A percentile compares a stretch with the other conserved stretches of the same genome.
phyloP scores from a whole-genome alignment of 495 filamentous ascomycete genomes.

The Filosporella fistucella region DNA sequence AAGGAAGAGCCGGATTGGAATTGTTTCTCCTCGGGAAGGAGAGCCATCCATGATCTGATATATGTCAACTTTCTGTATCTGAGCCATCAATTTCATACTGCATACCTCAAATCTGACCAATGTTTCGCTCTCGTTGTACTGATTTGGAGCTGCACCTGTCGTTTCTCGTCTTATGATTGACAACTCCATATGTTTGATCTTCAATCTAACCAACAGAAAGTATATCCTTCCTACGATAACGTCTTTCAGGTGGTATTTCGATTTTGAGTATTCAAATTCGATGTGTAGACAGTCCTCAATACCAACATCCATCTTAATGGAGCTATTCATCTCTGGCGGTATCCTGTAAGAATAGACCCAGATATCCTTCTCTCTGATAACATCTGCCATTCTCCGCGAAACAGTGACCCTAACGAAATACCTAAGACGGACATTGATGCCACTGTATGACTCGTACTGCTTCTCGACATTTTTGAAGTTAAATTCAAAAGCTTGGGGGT shows the following conservation, averaged over 20 bases:
- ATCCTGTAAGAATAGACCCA: conserved; percentile 99
- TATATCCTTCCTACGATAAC: conserved; percentile 99
- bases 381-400: conserved; percentile 93
- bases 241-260: conserved; percentile 98
- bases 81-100: background rate
- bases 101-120: conserved; percentile 93
- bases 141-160: conserved; percentile 97
- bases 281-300: conserved; percentile 99
- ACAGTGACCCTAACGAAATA: conserved; percentile 98
- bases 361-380: conserved; percentile 97
- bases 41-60: conserved; percentile 98
- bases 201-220: conserved; percentile 93
- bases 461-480: conserved; percentile 99
- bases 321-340: conserved; percentile 94
- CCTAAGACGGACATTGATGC: conserved; percentile 97
- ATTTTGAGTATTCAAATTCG: conserved; percentile 99
- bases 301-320: conserved; percentile 99
- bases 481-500: conserved; percentile 98
- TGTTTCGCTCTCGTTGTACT: conserved; percentile 99
- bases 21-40: conserved; percentile 94
- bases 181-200: conserved; percentile 99
- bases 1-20: conserved; percentile 95
- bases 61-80: conserved; percentile 3
- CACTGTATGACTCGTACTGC: conserved; percentile 99
- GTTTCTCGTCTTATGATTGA: conserved; percentile 97